A percentile compares a stretch with the other conserved stretches of the same genome.
Conservation (phyloP, 2,329 filamentous ascomycete species). For the Diaporthe ampelina region DNA sequence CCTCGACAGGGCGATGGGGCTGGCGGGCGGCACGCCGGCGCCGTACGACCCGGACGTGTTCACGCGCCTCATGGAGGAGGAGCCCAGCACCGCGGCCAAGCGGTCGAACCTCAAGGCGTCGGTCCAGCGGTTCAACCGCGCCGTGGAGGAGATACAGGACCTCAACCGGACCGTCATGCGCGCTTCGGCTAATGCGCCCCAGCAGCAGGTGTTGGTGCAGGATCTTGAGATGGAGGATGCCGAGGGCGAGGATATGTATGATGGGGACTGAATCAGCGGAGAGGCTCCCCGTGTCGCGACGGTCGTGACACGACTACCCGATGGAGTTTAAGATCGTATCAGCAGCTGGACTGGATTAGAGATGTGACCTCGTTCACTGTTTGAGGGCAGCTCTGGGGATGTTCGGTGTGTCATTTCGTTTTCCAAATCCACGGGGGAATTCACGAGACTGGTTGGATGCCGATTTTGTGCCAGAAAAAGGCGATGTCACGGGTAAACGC, state of each 20-base stretch:
- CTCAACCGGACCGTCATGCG: constrained; percentile 47
- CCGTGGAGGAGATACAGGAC: constrained; percentile 52
- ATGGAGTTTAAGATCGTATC: background rate
- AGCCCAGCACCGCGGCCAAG: constrained; percentile 48
- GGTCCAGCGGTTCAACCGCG: constrained; percentile 50
- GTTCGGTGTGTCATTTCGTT: background rate
- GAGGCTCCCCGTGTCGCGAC: no score
- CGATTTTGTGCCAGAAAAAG: background rate
- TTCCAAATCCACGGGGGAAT: background rate
- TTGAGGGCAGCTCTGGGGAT: background rate
- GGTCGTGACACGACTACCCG: background rate
- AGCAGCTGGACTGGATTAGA: background rate
- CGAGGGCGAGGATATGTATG: constrained; percentile 25
- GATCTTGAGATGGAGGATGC: constrained; percentile 34
- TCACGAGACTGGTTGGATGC: background rate
- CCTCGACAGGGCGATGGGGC: constrained; percentile 60
- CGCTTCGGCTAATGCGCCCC: constrained; percentile 12
- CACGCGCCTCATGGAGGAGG: constrained; percentile 55
- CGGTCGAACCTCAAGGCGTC: constrained; percentile 51
- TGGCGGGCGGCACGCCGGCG: constrained; percentile 49
- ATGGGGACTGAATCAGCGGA: constrained; percentile 5
- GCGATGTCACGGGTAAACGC: background rate
- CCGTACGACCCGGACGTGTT: constrained; percentile 45
- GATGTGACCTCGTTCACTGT: no score
- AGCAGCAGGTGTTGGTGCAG: constrained; percentile 24